Base-by-base conservation (phyloP, 768 basidiomycete species). In the Termitomyces eurrhizus region DNA sequence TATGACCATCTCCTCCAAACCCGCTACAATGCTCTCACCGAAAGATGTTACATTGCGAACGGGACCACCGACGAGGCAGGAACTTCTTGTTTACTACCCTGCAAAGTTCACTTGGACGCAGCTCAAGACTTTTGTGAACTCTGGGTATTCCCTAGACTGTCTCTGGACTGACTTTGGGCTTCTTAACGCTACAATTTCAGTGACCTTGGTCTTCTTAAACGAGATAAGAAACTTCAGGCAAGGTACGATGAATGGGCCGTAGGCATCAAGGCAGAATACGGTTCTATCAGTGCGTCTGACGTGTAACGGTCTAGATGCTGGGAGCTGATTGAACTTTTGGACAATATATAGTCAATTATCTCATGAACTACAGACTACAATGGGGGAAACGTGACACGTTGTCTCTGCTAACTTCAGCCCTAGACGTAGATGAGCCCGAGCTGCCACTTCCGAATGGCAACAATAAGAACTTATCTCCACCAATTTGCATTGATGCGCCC, bases 181-280 rank as follows among this genome's bases (percentile, higher is more conserved):
- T 51, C 18, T 51, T 50, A 36, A 57, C 42, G 6, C 51, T 21
- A n/a, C 11, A 42, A 9, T 57, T 48, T n/a, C 61, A 93, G 92
- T 44, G 90, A 94, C 68, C 82, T 95, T 49, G 90, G 90, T 2
- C 77, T 92, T 41, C 77, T 94, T 54, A 92, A 90, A 69, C 85
- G 92, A 21, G 85, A 93, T 67, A 83, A 73, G 63, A 76, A 73
- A 55, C 79, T 95, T 39, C 92, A 95, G 72, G 64, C 73, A 51
- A 76, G 90, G 52, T 94, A 94, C 65, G 65, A 83, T 42, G 70
- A 72, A 16, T 92, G 89, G 88, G 68, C 73, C 9, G 68, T 69
- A 24, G 83, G 74, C 1, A 82, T 91, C 62, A 82, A 75, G 66
- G 73, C 72, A 44, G 67, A 85, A 64, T 80, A 90, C 70, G 91